Base-by-base conservation (phyloP, 148 eudicot genomes). In the Silene conica region DNA sequence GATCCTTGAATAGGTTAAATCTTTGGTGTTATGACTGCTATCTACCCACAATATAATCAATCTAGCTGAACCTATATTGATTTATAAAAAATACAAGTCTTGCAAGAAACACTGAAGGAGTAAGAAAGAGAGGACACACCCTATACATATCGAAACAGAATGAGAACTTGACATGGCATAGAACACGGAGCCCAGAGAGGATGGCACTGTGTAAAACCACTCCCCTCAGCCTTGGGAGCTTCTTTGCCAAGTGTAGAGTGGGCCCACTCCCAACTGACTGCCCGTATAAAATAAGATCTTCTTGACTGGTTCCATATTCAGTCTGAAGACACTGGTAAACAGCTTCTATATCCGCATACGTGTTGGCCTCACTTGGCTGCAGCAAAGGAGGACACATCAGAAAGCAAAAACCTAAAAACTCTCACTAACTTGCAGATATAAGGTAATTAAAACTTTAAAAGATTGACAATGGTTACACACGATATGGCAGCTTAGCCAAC, bases 181-280 rank as follows among this genome's bases (percentile, higher is more conserved):
- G 89, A 21, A 95, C 99, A 67, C 99, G 96, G 48, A 95, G 96
- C 14, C 99, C 99, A 23, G 99, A 95, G 64, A 95, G 96, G 77
- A 95, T 95, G 79, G 92, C 99, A 82, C 99, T 95, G 75, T 95
- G 99, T 78, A 95, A 86, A 83, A 95, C 96, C 22, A 95, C 97
- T 26, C 99, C 99, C 81, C 99, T 92, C 83, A 95, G 77, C 78
- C 99, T 90, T 31, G 99, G 99, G 70, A 92, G 81, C 73, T 90
- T 85, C 60, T 97, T 84, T 19, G 99, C 96, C 68, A 95, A 80
- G 80, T 95, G 99, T 65, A 95, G 77, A 11, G 97, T 95, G 69
- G 99, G 99, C 31, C 99, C 99, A 67, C 99, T 95, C 76, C 99
- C 99, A 59, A 95, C 99, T 3, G 99, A 95, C 80, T 95, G 99